Percentiles rank a stretch among this genome's conserved stretches.
phyloP scores from a whole-genome alignment of 192 early-diverging fungal genomes.

The Linnemannia hyalina region DNA sequence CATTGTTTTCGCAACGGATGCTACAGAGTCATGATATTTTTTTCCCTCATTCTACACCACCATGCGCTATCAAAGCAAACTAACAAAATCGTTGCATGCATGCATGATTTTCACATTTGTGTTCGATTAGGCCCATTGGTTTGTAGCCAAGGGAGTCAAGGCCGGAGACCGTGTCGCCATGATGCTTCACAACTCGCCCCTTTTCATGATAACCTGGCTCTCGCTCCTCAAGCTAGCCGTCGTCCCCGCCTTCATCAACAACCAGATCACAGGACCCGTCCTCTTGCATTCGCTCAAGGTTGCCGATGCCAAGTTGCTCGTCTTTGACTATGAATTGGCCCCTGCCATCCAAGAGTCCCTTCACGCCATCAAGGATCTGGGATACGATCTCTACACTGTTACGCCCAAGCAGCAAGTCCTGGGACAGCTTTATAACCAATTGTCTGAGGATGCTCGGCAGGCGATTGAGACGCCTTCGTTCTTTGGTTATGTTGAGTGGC shows the following conservation, averaged over 20 bases:
- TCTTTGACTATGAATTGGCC: slow-evolving; percentile 58
- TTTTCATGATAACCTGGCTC: slow-evolving; percentile 67
- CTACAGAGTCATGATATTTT: not conserved
- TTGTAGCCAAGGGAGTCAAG: slow-evolving; percentile 29
- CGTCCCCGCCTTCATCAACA: slow-evolving; percentile 71
- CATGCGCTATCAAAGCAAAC: too few relatives aligned
- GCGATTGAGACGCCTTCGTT: slow-evolving; percentile 52
- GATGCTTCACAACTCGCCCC: slow-evolving; percentile 70
- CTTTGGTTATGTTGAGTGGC: slow-evolving; percentile 39
- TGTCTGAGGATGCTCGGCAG: slow-evolving; percentile 28
- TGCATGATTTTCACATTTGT: not conserved
- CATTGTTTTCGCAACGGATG: not conserved
- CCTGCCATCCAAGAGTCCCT: slow-evolving; percentile 42
- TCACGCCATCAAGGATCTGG: slow-evolving; percentile 24
- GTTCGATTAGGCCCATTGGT: slow-evolving; percentile 45
- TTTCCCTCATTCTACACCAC: not conserved
- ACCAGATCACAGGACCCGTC: slow-evolving; percentile 58
- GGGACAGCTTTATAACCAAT: slow-evolving; percentile 29
- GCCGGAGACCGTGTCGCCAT: slow-evolving; percentile 63
- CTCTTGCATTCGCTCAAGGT: slow-evolving; percentile 61
- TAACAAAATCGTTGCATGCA: not conserved
- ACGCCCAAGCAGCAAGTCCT: slow-evolving; percentile 36
- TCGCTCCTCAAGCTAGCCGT: slow-evolving; percentile 71
- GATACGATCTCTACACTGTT: slow-evolving; percentile 36
- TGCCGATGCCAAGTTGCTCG: slow-evolving; percentile 51